These are phyloP conservation scores for Aspergillus coremiiformis DNA, from an alignment of 495 filamentous ascomycete species.

Conservation along the genomic window DNA sequence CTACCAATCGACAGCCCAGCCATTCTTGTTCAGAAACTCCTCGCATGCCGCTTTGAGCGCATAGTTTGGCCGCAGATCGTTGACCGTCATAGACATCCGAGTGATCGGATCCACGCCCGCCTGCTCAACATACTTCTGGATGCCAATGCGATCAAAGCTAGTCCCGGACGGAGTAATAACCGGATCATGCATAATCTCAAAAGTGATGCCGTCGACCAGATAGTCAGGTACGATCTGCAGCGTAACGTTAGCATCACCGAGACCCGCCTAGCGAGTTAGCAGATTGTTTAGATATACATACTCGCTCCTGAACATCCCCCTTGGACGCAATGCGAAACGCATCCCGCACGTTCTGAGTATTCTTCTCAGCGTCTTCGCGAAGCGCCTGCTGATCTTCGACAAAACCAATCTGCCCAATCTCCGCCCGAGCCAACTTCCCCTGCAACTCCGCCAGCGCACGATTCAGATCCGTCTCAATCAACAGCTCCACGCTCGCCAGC, in stretches of 20 bases:
- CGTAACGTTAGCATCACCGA: conserved; percentile 2
- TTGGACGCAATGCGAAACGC: conserved; percentile 43
- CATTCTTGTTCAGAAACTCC: conserved; percentile 77
- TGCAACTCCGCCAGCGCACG: conserved; percentile 45
- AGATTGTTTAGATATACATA: conserved; percentile 30
- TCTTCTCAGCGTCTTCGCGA: conserved; percentile 44
- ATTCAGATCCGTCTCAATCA: conserved; percentile 47
- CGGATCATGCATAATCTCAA: conserved; percentile 88
- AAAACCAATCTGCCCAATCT: conserved; percentile 42
- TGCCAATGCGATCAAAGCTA: conserved; percentile 82
- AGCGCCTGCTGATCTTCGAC: conserved; percentile 32
- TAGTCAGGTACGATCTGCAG: conserved; percentile 70
- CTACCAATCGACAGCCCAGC: conserved; percentile 92
- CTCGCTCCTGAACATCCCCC: conserved; percentile 54
- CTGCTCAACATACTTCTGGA: conserved; percentile 76
- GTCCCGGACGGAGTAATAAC: conserved; percentile 81
- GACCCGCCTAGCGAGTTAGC: too few species aligned
- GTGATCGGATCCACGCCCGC: conserved; percentile 76
- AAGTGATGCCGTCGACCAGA: conserved; percentile 83
- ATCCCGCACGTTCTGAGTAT: conserved; percentile 43
- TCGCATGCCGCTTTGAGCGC: conserved; percentile 76
- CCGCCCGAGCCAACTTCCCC: conserved; percentile 32
- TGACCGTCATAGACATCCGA: conserved; percentile 57
- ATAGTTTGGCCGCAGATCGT: conserved; percentile 78
- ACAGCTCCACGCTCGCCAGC: conserved; percentile 40